Evolutionary conservation across 2,329 filamentous ascomycete species (phyloP).

Genomic region (Sporothrix euskadiensis): DNA sequence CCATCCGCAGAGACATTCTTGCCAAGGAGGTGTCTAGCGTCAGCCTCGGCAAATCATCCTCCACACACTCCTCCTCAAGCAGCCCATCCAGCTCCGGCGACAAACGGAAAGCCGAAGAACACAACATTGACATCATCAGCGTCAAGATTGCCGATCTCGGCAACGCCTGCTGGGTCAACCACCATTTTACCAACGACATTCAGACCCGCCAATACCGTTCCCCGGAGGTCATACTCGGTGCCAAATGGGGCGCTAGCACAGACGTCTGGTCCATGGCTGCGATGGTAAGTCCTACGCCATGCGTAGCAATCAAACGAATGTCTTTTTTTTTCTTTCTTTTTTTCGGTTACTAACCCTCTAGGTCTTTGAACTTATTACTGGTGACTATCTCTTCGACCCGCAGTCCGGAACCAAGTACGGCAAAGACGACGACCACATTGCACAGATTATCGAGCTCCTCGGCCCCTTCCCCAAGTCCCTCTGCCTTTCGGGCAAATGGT

Average conservation of each 20-base stretch:
- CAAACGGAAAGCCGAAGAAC: slow-evolving; percentile 60
- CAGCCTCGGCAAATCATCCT: slow-evolving; percentile 73
- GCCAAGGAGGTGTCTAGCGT: slow-evolving; percentile 94
- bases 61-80: slow-evolving; percentile 11
- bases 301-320: background rate
- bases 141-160: slow-evolving; percentile 99
- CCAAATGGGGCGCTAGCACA: slow-evolving; percentile 99
- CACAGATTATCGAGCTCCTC: slow-evolving; percentile 95
- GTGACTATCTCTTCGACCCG: slow-evolving; percentile 97
- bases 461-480: slow-evolving; percentile 91
- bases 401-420: slow-evolving; percentile 98
- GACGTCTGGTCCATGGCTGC: slow-evolving; percentile 99
- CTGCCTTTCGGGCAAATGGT: slow-evolving; percentile 93
- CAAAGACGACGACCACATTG: slow-evolving; percentile 98
- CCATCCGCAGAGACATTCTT: slow-evolving; percentile 68
- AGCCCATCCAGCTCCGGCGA: slow-evolving; percentile 54
- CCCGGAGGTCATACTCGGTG: slow-evolving; percentile 91
- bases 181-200: slow-evolving; percentile 99
- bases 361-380: slow-evolving; percentile 97
- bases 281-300: slow-evolving; percentile 66
- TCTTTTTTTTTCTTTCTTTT: too few relatives aligned
- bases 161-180: slow-evolving; percentile 97
- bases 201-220: slow-evolving; percentile 97
- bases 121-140: slow-evolving; percentile 76
- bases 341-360: slow-evolving; percentile 42